Conservation (phyloP, 768 basidiomycete genomes). For the Boletus tomentosulus region DNA sequence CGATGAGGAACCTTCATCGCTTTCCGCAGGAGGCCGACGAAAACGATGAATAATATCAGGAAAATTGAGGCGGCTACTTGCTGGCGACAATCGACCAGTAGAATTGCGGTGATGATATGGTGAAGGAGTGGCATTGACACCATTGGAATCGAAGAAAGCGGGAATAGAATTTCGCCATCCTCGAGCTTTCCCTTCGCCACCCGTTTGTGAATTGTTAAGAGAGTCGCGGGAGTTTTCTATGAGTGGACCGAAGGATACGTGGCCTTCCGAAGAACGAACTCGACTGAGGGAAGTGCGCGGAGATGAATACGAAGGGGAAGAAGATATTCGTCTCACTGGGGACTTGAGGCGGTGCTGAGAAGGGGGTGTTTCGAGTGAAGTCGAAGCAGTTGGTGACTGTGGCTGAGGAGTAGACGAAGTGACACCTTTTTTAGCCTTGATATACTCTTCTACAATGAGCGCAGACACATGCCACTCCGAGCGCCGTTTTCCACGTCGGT, state of each 20-base stretch:
- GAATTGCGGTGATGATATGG: constrained; percentile 22
- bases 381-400: constrained; percentile 12
- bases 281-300: constrained; percentile 38
- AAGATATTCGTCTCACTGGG: constrained; percentile 18
- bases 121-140: constrained; percentile 36
- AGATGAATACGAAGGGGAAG: constrained; percentile 37
- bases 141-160: constrained; percentile 27
- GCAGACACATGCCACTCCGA: constrained; percentile 66
- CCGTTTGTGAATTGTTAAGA: constrained; percentile 43
- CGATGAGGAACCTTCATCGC: constrained; percentile 48
- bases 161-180: constrained; percentile 30
- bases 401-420: constrained; percentile 11
- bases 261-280: constrained; percentile 43
- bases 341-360: constrained; percentile 11
- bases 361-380: constrained; percentile 12
- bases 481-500: constrained; percentile 41
- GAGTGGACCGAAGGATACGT: constrained; percentile 55
- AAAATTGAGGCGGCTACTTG: constrained; percentile 40
- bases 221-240: constrained; percentile 47
- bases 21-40: constrained; percentile 34
- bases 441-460: constrained; percentile 63
- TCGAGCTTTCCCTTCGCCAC: constrained; percentile 34
- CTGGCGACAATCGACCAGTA: constrained; percentile 38
- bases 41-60: constrained; percentile 36
- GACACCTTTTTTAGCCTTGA: constrained; percentile 37